Percentiles rank a stretch among this genome's conserved stretches.
These are phyloP conservation scores for Aleurites moluccanus DNA, from an alignment of 441 rosid species.

Conservation along the genomic window DNA sequence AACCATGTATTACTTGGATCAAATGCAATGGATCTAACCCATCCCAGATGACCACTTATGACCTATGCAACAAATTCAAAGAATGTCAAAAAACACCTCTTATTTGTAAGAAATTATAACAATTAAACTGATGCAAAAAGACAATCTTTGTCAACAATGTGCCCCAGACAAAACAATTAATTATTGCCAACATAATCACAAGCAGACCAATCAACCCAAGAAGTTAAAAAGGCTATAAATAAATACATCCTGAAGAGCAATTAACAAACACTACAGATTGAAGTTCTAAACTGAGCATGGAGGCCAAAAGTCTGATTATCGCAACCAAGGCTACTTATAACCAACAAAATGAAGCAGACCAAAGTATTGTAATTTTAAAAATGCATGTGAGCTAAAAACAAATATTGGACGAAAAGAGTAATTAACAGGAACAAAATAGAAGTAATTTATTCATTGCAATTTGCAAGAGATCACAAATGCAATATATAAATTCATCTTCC, in stretches of 20 bases:
- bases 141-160: background rate
- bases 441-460: background rate
- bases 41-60: constrained; percentile 95
- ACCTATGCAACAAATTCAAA: constrained; percentile 41
- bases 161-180: background rate
- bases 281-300: background rate
- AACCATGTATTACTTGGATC: constrained; percentile 97
- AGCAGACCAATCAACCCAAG: background rate
- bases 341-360: background rate
- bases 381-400: no score
- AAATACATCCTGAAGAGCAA: background rate
- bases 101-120: background rate
- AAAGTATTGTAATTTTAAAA: no score
- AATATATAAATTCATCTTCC: background rate
- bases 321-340: background rate
- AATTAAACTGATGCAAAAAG: background rate
- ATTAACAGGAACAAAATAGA: background rate
- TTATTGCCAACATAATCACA: background rate
- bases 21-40: constrained; percentile 95
- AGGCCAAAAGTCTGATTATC: background rate
- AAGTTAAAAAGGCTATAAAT: background rate
- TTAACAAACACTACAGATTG: background rate
- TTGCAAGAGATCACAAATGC: background rate
- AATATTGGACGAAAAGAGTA: background rate
- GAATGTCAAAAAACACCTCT: background rate